phyloP scores from a whole-genome alignment of 2,329 filamentous ascomycete genomes.

The Tolypocladium tropicale region DNA sequence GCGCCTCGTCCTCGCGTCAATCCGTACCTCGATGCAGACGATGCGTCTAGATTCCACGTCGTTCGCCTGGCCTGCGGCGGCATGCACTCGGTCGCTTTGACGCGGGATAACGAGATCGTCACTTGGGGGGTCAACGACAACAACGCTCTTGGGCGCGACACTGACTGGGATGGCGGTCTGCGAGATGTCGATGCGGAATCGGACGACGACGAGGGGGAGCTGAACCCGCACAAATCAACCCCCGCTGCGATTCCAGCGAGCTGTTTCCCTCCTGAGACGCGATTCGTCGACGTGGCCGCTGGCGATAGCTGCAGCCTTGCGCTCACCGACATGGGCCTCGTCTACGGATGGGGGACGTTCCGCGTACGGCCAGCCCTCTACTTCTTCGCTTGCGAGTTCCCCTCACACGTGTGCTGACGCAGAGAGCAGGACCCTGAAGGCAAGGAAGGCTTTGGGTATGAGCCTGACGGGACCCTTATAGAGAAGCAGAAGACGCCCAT shows the following conservation, averaged over 20 bases:
- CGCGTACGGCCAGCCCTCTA: too few species aligned
- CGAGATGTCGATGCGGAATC: constrained; percentile 36
- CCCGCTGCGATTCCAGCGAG: constrained; percentile 46
- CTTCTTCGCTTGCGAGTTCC: too few species aligned
- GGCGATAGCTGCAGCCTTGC: constrained; percentile 61
- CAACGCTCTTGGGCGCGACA: constrained; percentile 62
- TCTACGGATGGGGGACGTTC: constrained; percentile 73
- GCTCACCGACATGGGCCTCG: constrained; percentile 55
- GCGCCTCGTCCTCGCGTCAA: constrained; percentile 27
- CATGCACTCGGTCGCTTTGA: constrained; percentile 72
- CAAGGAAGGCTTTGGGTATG: constrained; percentile 41
- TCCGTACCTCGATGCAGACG: constrained; percentile 69
- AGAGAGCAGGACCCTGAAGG: constrained; percentile 15
- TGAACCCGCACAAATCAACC: constrained; percentile 58
- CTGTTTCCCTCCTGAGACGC: constrained; percentile 43
- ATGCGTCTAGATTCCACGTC: constrained; percentile 48
- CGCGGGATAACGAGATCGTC: constrained; percentile 68
- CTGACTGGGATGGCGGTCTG: constrained; percentile 46
- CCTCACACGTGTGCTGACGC: background rate
- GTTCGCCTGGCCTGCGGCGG: constrained; percentile 70
- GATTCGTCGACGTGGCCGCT: constrained; percentile 47
- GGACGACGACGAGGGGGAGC: constrained; percentile 31
- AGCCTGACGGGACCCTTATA: constrained; percentile 21
- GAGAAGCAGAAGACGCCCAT: constrained; percentile 34
- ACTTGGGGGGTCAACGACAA: constrained; percentile 81